phyloP scores from a whole-genome alignment of 2,329 filamentous ascomycete species.

The Penicillium hesseltinei region DNA sequence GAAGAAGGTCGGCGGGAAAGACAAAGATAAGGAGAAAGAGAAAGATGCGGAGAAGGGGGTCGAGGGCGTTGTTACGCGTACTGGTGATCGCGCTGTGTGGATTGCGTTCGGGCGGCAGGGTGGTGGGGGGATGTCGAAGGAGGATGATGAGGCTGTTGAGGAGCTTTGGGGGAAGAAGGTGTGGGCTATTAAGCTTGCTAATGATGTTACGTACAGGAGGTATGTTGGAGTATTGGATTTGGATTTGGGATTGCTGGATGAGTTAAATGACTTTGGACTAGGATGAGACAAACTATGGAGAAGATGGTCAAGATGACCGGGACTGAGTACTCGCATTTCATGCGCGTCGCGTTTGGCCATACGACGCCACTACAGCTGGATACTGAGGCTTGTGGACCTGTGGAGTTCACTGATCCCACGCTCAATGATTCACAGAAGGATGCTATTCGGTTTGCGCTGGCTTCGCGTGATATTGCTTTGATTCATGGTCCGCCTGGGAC shows the following conservation, averaged over 20 bases:
- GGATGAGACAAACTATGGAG: conserved; percentile 64
- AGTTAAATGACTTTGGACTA: conserved; percentile 27
- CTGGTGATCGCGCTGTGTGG: conserved; percentile 44
- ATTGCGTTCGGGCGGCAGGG: conserved; percentile 46
- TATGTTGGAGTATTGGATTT: conserved; percentile 29
- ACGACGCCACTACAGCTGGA: conserved; percentile 53
- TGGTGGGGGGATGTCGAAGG: conserved; percentile 34
- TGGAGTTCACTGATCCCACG: conserved; percentile 56
- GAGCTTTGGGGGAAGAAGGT: conserved; percentile 57
- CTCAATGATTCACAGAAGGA: conserved; percentile 64
- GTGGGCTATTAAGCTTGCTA: conserved; percentile 66
- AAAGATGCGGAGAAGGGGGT: conserved; percentile 32
- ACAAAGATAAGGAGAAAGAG: conserved; percentile 36
- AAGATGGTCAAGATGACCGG: conserved; percentile 56
- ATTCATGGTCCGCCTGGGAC: conserved; percentile 96
- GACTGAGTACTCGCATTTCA: conserved; percentile 57
- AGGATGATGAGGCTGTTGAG: conserved; percentile 45
- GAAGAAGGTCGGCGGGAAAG: conserved; percentile 33
- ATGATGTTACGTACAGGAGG: conserved; percentile 65
- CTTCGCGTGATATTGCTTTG: conserved; percentile 75
- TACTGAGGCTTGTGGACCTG: conserved; percentile 43
- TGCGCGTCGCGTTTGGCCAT: conserved; percentile 61
- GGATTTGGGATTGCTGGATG: neutral
- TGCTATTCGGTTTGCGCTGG: conserved; percentile 75
- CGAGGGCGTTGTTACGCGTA: conserved; percentile 49